These are phyloP conservation scores for Selaginella moellendorffii DNA, from an alignment of 75 land plant species.

Conservation along the genomic window DNA sequence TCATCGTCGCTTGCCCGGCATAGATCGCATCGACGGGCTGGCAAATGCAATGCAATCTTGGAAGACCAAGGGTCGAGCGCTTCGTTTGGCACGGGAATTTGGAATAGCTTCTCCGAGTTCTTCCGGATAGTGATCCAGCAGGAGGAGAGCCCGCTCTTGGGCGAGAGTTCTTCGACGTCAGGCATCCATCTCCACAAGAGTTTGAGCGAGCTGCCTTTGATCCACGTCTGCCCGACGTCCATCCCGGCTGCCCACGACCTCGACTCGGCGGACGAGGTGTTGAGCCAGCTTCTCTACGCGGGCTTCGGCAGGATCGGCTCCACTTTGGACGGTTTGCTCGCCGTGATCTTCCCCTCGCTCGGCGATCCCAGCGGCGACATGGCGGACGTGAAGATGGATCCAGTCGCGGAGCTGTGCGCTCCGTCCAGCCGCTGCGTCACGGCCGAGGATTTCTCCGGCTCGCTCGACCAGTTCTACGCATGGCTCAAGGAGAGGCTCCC, in stretches of 20 bases:
- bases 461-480: conserved; percentile 40
- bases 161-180: no score
- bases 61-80: no score
- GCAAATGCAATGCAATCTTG: no score
- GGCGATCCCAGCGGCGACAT: no score
- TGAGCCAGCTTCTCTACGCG: neutral
- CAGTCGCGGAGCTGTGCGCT: neutral
- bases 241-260: neutral
- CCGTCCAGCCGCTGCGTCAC: neutral
- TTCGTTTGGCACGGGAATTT: neutral
- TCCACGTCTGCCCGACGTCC: neutral
- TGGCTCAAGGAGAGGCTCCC: conserved; percentile 64
- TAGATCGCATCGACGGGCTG: no score
- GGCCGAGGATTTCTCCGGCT: neutral
- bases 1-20: no score
- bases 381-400: neutral
- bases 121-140: neutral
- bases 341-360: neutral
- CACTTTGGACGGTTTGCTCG: neutral
- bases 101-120: neutral
- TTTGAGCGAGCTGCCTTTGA: neutral
- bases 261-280: neutral
- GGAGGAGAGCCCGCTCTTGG: neutral
- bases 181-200: neutral
- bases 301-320: neutral